phyloP scores from a whole-genome alignment of 2,329 filamentous ascomycete genomes.

The Uncinocarpus reesii region DNA sequence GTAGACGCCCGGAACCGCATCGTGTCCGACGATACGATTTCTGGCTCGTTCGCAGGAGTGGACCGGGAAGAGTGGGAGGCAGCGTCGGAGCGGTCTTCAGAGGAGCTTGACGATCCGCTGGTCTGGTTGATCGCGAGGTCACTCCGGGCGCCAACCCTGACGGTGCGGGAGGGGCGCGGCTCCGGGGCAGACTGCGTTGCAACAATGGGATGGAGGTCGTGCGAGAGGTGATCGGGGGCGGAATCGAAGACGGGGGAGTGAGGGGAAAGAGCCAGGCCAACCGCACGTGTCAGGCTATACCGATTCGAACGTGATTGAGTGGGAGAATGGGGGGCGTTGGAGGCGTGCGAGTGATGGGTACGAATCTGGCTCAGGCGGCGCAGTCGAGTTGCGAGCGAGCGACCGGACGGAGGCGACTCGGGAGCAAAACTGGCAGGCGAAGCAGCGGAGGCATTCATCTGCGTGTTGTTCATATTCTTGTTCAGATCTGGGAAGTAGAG shows the following conservation, averaged over 20 bases:
- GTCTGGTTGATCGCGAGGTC: conserved; percentile 9
- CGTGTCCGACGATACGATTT: conserved; percentile 4
- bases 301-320: conserved; percentile 25
- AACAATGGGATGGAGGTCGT: conserved; percentile 6
- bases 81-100: conserved; percentile 18
- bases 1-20: conserved; percentile 6
- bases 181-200: conserved; percentile 20
- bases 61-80: conserved; percentile 23
- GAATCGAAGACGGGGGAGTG: conserved; percentile 22
- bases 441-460: conserved; percentile 11
- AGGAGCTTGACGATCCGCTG: conserved; percentile 17
- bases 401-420: conserved; percentile 6
- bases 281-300: conserved; percentile 30
- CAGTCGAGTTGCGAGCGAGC: conserved; percentile 19
- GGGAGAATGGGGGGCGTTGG: conserved; percentile 13
- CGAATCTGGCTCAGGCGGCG: conserved; percentile 35
- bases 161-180: conserved; percentile 11
- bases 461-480: neutral
- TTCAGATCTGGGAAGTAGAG: neutral
- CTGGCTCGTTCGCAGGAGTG: conserved; percentile 24
- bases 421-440: conserved; percentile 6
- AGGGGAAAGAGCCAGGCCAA: conserved; percentile 22
- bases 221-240: conserved; percentile 3
- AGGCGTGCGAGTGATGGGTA: conserved; percentile 25
- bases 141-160: conserved; percentile 17